phyloP scores from a whole-genome alignment of 768 basidiomycete genomes.

The Serendipita vermifera region DNA sequence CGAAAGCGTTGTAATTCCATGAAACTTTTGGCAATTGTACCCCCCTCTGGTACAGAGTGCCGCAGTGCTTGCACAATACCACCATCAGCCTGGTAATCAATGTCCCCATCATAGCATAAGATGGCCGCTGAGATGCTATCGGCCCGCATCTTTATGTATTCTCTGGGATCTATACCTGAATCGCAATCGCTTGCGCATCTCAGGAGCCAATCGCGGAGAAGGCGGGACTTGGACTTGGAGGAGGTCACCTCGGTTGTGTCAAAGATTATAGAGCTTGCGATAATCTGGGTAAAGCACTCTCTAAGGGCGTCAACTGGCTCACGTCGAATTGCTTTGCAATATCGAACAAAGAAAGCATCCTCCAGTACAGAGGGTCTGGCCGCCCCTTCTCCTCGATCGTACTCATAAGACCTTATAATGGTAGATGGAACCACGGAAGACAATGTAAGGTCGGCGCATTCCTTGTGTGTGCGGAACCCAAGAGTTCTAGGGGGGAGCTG shows the following conservation, averaged over 20 bases:
- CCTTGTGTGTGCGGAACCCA: slow-evolving; percentile 56
- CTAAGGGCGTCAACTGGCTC: slow-evolving; percentile 37
- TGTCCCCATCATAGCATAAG: slow-evolving; percentile 52
- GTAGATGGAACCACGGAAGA: slow-evolving; percentile 52
- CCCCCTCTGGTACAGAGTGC: slow-evolving; percentile 25
- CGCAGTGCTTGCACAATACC: slow-evolving; percentile 37
- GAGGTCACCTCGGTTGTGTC: neutral
- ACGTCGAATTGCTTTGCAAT: slow-evolving; percentile 50
- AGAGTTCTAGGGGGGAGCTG: slow-evolving; percentile 56
- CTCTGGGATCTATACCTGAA: neutral
- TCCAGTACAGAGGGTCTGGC: neutral
- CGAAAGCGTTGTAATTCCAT: slow-evolving; percentile 41
- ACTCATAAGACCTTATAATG: slow-evolving; percentile 39
- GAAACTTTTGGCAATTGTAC: slow-evolving; percentile 35
- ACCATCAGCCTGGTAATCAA: slow-evolving; percentile 43
- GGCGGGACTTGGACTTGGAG: neutral
- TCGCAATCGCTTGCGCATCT: slow-evolving; percentile 2
- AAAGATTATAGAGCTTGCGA: slow-evolving; percentile 28
- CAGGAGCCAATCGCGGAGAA: neutral
- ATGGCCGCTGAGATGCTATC: slow-evolving; percentile 49
- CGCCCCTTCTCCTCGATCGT: slow-evolving; percentile 19
- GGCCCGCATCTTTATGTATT: slow-evolving; percentile 28
- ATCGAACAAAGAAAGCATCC: slow-evolving; percentile 34
- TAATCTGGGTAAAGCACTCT: slow-evolving; percentile 55
- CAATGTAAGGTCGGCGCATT: slow-evolving; percentile 57